Conservation (phyloP, 179 eudicot species). For the Pouteria campechiana region DNA sequence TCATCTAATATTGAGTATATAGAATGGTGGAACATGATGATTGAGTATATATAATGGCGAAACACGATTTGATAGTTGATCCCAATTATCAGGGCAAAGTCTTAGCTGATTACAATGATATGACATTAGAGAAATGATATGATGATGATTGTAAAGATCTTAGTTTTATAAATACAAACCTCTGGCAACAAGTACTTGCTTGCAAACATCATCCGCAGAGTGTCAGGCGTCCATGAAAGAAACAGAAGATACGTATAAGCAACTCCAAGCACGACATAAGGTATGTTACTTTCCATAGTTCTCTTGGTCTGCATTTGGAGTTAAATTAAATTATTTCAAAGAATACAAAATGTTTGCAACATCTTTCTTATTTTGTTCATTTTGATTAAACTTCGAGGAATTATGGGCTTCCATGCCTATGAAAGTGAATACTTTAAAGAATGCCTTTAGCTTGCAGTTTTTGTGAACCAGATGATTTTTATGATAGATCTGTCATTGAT, state of each 20-base stretch:
- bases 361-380: too few species aligned
- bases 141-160: not conserved
- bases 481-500: too few species aligned
- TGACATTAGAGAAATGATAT: not conserved
- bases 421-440: too few species aligned
- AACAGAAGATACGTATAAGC: conserved; percentile 62
- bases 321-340: not conserved
- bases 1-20: too few species aligned
- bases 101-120: too few species aligned
- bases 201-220: conserved; percentile 62
- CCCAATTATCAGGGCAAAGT: not conserved
- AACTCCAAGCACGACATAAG: conserved; percentile 61
- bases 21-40: too few species aligned
- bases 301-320: conserved; percentile 62
- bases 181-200: conserved; percentile 91
- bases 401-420: too few species aligned
- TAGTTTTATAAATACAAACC: conserved; percentile 25
- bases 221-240: conserved; percentile 95
- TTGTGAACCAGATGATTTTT: too few species aligned
- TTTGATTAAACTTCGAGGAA: too few species aligned
- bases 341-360: too few species aligned
- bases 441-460: too few species aligned
- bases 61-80: not conserved
- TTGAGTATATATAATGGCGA: not conserved
- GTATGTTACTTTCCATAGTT: conserved; percentile 59